Percentiles rank a stretch among this genome's conserved stretches.
These are phyloP conservation scores for Xanthoparmelia taractica DNA, from an alignment of 495 filamentous ascomycete genomes.

Conservation along the genomic window DNA sequence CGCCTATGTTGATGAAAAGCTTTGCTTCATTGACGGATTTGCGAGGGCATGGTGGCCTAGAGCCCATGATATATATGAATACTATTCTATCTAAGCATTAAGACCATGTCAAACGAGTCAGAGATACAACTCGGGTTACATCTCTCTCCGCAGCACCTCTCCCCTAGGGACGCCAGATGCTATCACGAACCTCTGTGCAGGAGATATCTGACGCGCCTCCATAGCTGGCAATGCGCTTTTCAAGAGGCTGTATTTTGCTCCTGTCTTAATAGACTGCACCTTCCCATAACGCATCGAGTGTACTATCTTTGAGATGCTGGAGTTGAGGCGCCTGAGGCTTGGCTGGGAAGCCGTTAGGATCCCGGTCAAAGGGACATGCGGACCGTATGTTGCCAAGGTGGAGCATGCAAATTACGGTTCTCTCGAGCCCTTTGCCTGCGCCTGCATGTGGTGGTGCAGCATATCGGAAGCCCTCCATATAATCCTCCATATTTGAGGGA, in stretches of 20 bases:
- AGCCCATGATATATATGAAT: too few relatives aligned
- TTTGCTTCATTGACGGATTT: too few relatives aligned
- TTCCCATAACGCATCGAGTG: slow-evolving; percentile 54
- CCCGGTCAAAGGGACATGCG: slow-evolving; percentile 74
- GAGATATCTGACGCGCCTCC: slow-evolving; percentile 83
- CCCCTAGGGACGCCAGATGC: slow-evolving; percentile 67
- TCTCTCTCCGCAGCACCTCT: slow-evolving; percentile 76
- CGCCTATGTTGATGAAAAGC: too few relatives aligned
- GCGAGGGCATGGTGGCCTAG: too few relatives aligned
- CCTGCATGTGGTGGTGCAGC: slow-evolving; percentile 86
- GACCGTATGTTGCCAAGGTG: slow-evolving; percentile 83
- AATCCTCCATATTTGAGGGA: slow-evolving; percentile 72
- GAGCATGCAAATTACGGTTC: slow-evolving; percentile 74
- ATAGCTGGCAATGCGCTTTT: slow-evolving; percentile 81
- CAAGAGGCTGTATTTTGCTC: slow-evolving; percentile 59
- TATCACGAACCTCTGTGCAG: slow-evolving; percentile 75
- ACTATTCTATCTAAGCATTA: too few relatives aligned
- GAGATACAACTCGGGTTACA: too few relatives aligned
- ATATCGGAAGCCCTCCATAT: slow-evolving; percentile 79
- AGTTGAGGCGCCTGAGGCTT: slow-evolving; percentile 46
- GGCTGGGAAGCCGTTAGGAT: slow-evolving; percentile 70
- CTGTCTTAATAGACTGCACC: slow-evolving; percentile 29
- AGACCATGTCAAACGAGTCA: too few relatives aligned
- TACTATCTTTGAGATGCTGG: slow-evolving; percentile 73
- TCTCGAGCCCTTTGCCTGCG: slow-evolving; percentile 83